Percentiles rank a stretch among this genome's conserved stretches.
Conservation (phyloP, 257 asterid species). For the Ilex asprella region DNA sequence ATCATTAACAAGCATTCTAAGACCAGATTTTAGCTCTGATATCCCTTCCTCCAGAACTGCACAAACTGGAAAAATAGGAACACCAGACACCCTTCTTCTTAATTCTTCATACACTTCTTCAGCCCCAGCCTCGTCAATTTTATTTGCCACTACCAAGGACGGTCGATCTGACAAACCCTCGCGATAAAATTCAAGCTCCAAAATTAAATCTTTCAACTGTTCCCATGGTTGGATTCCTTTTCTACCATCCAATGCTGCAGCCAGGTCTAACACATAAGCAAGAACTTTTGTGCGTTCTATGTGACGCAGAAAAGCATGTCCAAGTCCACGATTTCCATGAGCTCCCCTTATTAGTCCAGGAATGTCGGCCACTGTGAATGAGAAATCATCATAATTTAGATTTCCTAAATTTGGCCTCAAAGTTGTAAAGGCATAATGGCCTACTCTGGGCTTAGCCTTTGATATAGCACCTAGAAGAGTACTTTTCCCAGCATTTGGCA, state of each 20-base stretch:
- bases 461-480: slow-evolving; percentile 91
- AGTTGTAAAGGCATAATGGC: slow-evolving; percentile 93
- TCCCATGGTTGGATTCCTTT: slow-evolving; percentile 84
- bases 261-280: slow-evolving; percentile 81
- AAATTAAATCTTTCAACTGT: slow-evolving; percentile 60
- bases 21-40: slow-evolving; percentile 59
- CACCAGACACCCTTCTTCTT: slow-evolving; percentile 49
- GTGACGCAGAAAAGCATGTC: slow-evolving; percentile 87
- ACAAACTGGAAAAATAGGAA: slow-evolving; percentile 70
- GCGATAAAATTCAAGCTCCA: slow-evolving; percentile 68
- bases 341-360: slow-evolving; percentile 90
- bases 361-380: slow-evolving; percentile 84
- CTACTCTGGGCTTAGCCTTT: slow-evolving; percentile 74
- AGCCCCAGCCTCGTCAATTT: slow-evolving; percentile 77
- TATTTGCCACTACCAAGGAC: slow-evolving; percentile 76
- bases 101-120: slow-evolving; percentile 63
- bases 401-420: slow-evolving; percentile 86
- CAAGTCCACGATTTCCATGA: slow-evolving; percentile 86
- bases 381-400: slow-evolving; percentile 55
- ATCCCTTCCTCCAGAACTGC: slow-evolving; percentile 88
- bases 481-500: slow-evolving; percentile 97
- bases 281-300: slow-evolving; percentile 79
- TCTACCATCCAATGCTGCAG: slow-evolving; percentile 54
- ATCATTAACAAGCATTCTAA: slow-evolving; percentile 62
- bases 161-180: slow-evolving; percentile 54